Evolutionary conservation across 169 alveolate species (phyloP), one percentile per base, ranked within the genome.

Genomic region (Theileria annulata): DNA sequence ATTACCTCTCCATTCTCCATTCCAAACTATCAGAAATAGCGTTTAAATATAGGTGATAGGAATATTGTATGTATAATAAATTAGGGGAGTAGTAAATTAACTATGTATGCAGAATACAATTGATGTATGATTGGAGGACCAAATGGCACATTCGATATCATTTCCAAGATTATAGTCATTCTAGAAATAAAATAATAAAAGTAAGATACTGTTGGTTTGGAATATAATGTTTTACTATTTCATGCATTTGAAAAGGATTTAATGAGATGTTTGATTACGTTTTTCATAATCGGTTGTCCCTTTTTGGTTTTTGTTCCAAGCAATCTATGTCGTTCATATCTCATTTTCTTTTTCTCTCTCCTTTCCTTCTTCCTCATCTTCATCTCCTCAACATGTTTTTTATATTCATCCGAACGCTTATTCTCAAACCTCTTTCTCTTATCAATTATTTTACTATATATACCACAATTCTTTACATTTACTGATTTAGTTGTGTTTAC

Each of bases 251-350:
- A n/a, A 56, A 23, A 60, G 62, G 75, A 75, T 1, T 75, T 82
- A 85, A 82, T 82, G 27, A 82, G 66, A 56, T 77, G 87, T 42
- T 75, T 56, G 63, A 84, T 70, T 15, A 76, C 90, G 17, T 71
- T 66, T 48, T 77, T 68, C 90, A 84, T 84, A 9, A 84, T 77
- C 21, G 87, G 90, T 27, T 84, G 90, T 8, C 90, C 90, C 28
- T 28, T 25, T 33, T 84, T 84, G 30, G 90, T 84, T 51, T 69
- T 84, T 21, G 33, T 17, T 6, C 87, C 82, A n/a, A 84, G 71
- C 31, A 84, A 74, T 51, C 87, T 23, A 37, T 76, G 86, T 27
- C 87, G 51, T 6, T 49, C 78, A 23, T 77, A 77, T 59, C 90
- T 54, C 64, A 54, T 54, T 48, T 84, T 77, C 74, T 77, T 76